Conservation (phyloP, 2,329 filamentous ascomycete species). For the Penicillium sclerotigenum region DNA sequence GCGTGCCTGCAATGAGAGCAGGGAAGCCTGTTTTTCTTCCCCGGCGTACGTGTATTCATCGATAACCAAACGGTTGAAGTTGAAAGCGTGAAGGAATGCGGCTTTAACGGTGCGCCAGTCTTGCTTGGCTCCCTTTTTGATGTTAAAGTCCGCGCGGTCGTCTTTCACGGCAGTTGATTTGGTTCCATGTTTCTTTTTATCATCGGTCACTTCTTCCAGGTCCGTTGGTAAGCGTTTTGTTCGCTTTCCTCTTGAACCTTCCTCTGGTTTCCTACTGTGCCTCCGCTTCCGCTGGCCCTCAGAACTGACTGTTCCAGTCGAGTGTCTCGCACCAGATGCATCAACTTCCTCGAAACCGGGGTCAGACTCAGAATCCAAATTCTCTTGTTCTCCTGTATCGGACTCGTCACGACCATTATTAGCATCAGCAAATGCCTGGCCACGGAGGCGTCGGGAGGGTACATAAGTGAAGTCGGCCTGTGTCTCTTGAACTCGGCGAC, state of each 20-base stretch:
- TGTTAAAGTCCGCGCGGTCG: conserved; percentile 25
- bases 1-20: conserved; percentile 48
- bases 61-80: conserved; percentile 59
- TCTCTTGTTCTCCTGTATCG: not conserved
- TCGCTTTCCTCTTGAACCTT: not conserved
- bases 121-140: conserved; percentile 8
- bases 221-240: not conserved
- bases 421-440: conserved; percentile 25
- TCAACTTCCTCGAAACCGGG: not conserved
- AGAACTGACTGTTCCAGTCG: not conserved
- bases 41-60: conserved; percentile 63
- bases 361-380: not conserved
- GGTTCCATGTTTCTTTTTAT: conserved; percentile 11
- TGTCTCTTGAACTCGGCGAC: conserved; percentile 35
- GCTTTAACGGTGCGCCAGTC: conserved; percentile 27
- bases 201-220: not conserved
- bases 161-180: conserved; percentile 10
- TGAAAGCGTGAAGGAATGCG: conserved; percentile 57
- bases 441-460: conserved; percentile 33
- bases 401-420: not conserved
- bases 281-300: not conserved
- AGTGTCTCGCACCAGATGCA: not conserved
- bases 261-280: not conserved
- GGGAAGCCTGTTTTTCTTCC: conserved; percentile 40
- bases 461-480: conserved; percentile 39